phyloP scores from a whole-genome alignment of 805 yeast genomes.

The Cyberlindnera samutprakarnensis region DNA sequence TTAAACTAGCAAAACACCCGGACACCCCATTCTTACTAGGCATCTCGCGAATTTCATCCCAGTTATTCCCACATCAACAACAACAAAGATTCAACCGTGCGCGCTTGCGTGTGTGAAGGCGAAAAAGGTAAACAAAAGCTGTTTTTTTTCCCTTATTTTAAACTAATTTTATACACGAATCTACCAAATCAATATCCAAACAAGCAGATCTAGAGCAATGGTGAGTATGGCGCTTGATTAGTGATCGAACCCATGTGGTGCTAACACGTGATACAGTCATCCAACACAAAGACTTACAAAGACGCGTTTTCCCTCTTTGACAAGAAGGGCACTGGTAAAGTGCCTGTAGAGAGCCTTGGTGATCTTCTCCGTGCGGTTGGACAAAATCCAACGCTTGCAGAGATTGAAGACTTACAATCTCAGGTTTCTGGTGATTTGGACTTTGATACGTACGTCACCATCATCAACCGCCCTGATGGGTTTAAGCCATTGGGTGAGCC shows the following conservation, averaged over 20 bases:
- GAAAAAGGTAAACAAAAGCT: too few relatives aligned
- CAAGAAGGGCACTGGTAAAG: conserved; percentile 90
- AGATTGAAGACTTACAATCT: conserved; percentile 54
- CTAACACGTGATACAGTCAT: conserved; percentile 7
- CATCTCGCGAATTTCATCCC: too few relatives aligned
- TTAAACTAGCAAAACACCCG: too few relatives aligned
- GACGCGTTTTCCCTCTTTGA: conserved; percentile 97
- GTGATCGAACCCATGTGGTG: too few relatives aligned
- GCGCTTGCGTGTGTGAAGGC: too few relatives aligned
- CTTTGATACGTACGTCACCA: conserved; percentile 67
- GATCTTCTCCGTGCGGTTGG: conserved; percentile 96
- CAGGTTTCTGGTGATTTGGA: conserved; percentile 40
- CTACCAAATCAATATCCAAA: too few relatives aligned
- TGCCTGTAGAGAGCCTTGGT: conserved; percentile 77
- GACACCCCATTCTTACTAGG: too few relatives aligned
- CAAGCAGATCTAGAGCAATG: not conserved
- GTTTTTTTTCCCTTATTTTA: too few relatives aligned
- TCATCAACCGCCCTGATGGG: conserved; percentile 81
- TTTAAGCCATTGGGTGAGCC: conserved; percentile 84
- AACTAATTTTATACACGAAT: too few relatives aligned
- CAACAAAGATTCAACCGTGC: too few relatives aligned
- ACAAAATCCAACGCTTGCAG: conserved; percentile 94
- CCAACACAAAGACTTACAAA: conserved; percentile 42
- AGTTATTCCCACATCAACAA: too few relatives aligned
- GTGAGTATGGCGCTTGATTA: too few relatives aligned